Base-by-base conservation (phyloP, 768 basidiomycete genomes). In the Kwoniella dendrophila region DNA sequence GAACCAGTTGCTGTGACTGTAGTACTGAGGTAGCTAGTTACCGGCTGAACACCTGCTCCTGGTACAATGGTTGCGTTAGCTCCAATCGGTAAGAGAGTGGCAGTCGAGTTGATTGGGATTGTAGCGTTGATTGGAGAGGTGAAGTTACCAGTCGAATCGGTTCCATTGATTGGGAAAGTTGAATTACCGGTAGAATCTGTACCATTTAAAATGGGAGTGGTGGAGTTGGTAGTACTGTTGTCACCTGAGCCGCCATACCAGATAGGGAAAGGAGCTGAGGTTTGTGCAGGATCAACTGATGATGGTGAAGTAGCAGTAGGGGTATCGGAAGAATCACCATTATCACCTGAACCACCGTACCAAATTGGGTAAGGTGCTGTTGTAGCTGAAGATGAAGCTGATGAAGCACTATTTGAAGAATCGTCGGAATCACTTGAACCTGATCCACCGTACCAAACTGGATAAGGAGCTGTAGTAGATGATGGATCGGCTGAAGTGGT, bases 181-280 rank as follows among this genome's bases (percentile, higher is more conserved):
- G 20, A 22, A 8, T 56, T 43, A 22, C 14, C 29, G 33, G 49
- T 44, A 7, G 55, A 30, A 29, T 69, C 61, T 4, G 45, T 49
- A 27, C 45, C 57, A 38, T 32, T 33, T 22, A 47, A 45, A 18
- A 20, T 59, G n/a, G 57, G 44, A 29, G 32, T 29, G 34, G 58
- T 26, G 34, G 44, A 48, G 27, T 41, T 43, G 29, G 29, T n/a
- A 10, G 44, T 38, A 16, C 29, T 26, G 36, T 18, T 7, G 10
- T 56, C 61, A n/a, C 62, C 62, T 38, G 33, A 34, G 32, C 62
- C 62, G 18, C 62, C 62, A 22, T 63, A 58, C 55, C 56, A 63
- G n/a, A 45, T n/a, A 16, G 62, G 62, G 54, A 44, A 51, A 49
- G 48, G 47, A 16, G 41, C 58, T 12, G 47, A 47, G 34, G 48